These are phyloP conservation scores for Tephrocybe sp. DNA, from an alignment of 768 basidiomycete genomes.

Conservation along the genomic window DNA sequence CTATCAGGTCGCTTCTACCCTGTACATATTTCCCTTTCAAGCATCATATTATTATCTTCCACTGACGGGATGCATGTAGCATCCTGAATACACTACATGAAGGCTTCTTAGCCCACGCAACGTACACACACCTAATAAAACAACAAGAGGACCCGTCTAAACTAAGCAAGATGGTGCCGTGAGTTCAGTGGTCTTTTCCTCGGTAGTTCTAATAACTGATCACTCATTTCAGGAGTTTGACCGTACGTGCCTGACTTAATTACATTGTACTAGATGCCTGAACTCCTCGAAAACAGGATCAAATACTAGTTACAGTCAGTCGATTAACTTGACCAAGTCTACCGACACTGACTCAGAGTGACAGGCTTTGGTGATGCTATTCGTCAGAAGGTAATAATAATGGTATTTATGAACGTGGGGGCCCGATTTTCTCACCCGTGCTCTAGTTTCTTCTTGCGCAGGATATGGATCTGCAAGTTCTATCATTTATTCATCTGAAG, in stretches of 20 bases:
- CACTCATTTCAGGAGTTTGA: neutral
- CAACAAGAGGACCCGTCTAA: neutral
- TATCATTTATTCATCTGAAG: neutral
- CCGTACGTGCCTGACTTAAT: neutral
- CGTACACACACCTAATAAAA: neutral
- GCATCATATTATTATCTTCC: neutral
- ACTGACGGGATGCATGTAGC: neutral
- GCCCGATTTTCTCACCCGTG: neutral
- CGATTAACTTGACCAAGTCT: neutral
- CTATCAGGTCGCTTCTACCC: neutral
- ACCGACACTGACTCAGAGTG: neutral
- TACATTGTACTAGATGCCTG: neutral
- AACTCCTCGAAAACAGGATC: neutral
- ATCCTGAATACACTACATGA: neutral
- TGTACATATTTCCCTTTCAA: neutral
- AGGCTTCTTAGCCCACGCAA: neutral
- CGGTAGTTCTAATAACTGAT: neutral
- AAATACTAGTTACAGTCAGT: neutral
- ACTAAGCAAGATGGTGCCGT: neutral
- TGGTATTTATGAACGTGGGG: neutral
- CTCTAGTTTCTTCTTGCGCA: neutral
- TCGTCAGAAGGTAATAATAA: neutral
- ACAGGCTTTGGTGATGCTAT: neutral
- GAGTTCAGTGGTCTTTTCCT: neutral
- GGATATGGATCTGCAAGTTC: neutral